A percentile compares a stretch with the other conserved stretches of the same genome.
phyloP scores from a whole-genome alignment of 1,284 basidiomycete species.

The Ceratobasidium sp. region DNA sequence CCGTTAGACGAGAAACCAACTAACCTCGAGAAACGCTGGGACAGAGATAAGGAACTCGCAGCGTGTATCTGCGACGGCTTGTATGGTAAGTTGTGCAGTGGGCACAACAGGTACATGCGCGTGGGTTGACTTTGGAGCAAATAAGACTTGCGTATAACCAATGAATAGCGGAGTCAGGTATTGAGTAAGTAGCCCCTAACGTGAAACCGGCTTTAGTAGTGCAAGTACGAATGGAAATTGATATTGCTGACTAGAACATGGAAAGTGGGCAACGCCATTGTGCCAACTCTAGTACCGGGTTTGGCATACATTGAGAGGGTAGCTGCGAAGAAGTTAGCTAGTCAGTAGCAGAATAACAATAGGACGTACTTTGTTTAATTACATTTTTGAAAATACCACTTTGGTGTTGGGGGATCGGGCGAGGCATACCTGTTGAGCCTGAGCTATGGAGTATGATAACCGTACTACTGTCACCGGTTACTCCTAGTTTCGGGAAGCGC shows the following conservation, averaged over 20 bases:
- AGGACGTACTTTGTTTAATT: constrained; percentile 14
- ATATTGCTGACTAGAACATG: constrained; percentile 10
- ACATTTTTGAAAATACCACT: constrained; percentile 31
- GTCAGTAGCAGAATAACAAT: background rate
- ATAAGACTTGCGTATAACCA: constrained; percentile 40
- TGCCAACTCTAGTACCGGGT: background rate
- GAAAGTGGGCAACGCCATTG: constrained; percentile 19
- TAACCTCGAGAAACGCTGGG: constrained; percentile 46
- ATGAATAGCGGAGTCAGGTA: background rate
- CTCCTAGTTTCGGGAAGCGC: background rate
- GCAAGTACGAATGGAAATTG: background rate
- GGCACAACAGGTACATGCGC: constrained; percentile 33
- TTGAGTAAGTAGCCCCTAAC: constrained; percentile 8
- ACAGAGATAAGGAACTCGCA: constrained; percentile 30
- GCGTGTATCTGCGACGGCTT: constrained; percentile 5
- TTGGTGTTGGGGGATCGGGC: background rate
- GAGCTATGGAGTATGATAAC: constrained; percentile 29
- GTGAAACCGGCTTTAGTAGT: background rate
- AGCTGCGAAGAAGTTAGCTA: background rate
- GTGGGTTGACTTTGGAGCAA: constrained; percentile 32
- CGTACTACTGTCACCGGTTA: background rate
- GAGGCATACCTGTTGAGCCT: constrained; percentile 26
- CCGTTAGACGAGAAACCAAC: background rate
- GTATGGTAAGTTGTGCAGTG: constrained; percentile 42
- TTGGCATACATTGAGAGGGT: background rate